phyloP scores from a whole-genome alignment of 2,329 filamentous ascomycete genomes.

The Microdochium trichocladiopsis region DNA sequence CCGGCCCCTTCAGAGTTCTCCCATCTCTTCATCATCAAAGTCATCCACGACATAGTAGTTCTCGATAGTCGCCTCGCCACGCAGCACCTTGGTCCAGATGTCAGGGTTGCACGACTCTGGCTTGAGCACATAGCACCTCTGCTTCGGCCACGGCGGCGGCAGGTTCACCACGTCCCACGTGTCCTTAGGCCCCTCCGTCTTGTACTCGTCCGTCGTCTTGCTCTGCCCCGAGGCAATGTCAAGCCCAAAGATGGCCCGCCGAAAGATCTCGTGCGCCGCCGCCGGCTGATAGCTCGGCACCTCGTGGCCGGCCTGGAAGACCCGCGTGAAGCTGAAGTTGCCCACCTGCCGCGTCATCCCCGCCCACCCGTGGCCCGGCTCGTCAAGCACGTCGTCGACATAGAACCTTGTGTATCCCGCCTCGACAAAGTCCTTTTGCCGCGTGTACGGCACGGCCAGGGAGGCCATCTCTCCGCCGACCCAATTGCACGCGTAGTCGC shows the following conservation, averaged over 20 bases:
- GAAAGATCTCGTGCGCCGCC: constrained; percentile 40
- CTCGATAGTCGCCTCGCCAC: constrained; percentile 8
- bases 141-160: constrained; percentile 5
- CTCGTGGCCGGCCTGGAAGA: constrained; percentile 52
- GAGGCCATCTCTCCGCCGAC: constrained; percentile 46
- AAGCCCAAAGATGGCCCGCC: constrained; percentile 40
- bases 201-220: constrained; percentile 35
- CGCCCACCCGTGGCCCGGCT: constrained; percentile 46
- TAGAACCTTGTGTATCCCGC: constrained; percentile 61
- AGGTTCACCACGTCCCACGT: constrained; percentile 39
- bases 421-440: constrained; percentile 31
- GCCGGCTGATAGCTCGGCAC: constrained; percentile 45
- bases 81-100: constrained; percentile 8
- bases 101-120: constrained; percentile 9
- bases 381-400: constrained; percentile 39
- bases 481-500: constrained; percentile 52
- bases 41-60: constrained; percentile 13
- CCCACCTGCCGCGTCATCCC: constrained; percentile 61
- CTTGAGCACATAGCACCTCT: constrained; percentile 10
- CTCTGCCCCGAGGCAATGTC: constrained; percentile 44
- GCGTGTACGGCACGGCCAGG: constrained; percentile 37
- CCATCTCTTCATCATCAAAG: background rate
- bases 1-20: background rate
- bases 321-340: constrained; percentile 54
- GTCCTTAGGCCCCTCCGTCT: constrained; percentile 16